Percentiles rank a stretch among this genome's conserved stretches.
These are phyloP conservation scores for Dactylis glomerata DNA, from an alignment of 176 grass and related monocot genomes.

Conservation along the genomic window DNA sequence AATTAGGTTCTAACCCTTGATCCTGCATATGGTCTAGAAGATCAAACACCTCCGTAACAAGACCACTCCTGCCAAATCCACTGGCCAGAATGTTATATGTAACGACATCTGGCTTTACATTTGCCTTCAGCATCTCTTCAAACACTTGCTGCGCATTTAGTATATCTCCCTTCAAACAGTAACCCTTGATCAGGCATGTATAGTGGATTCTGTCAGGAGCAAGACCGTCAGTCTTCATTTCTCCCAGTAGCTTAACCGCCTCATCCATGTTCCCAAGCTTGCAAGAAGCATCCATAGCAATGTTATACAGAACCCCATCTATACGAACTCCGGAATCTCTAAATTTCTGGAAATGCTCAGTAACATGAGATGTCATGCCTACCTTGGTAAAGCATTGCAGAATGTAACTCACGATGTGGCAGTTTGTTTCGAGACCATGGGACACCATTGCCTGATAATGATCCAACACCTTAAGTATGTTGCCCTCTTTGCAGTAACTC, in stretches of 20 bases:
- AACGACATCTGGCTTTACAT: slow-evolving; percentile 64
- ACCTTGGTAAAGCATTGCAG: slow-evolving; percentile 51
- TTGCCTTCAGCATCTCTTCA: slow-evolving; percentile 56
- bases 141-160: slow-evolving; percentile 54
- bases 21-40: slow-evolving; percentile 66
- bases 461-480: slow-evolving; percentile 50
- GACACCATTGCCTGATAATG: slow-evolving; percentile 53
- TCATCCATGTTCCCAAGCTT: slow-evolving; percentile 52
- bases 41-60: slow-evolving; percentile 56
- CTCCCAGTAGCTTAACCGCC: slow-evolving; percentile 55
- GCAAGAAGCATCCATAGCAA: slow-evolving; percentile 60
- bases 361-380: slow-evolving; percentile 49
- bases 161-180: slow-evolving; percentile 63
- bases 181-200: slow-evolving; percentile 75
- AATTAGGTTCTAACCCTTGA: slow-evolving; percentile 60
- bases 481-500: slow-evolving; percentile 51
- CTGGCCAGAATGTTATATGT: slow-evolving; percentile 66
- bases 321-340: slow-evolving; percentile 48
- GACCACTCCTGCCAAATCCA: slow-evolving; percentile 57
- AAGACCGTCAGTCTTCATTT: slow-evolving; percentile 61
- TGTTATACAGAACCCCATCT: slow-evolving; percentile 70
- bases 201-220: slow-evolving; percentile 74
- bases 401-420: slow-evolving; percentile 48
- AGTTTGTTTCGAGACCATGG: slow-evolving; percentile 52
- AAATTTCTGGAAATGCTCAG: slow-evolving; percentile 48